Evolutionary conservation across 2,329 filamentous ascomycete genomes (phyloP).

Genomic region (Trichoderma hamatum): DNA sequence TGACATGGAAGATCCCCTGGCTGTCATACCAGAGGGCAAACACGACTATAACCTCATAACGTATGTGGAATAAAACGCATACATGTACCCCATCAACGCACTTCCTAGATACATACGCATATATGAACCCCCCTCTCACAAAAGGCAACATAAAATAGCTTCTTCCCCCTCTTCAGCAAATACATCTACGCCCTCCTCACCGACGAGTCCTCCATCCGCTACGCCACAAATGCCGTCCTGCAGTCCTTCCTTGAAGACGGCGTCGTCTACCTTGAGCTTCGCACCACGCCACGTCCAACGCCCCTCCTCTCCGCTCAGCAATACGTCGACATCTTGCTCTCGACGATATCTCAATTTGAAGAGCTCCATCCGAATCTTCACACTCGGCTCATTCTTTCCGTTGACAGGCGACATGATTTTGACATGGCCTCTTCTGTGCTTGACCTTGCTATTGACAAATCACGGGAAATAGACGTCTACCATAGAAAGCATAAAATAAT

Average conservation of each 20-base stretch:
- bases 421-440: constrained; percentile 66
- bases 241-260: constrained; percentile 69
- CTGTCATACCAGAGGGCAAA: constrained; percentile 70
- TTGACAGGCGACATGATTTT: constrained; percentile 67
- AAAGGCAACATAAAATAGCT: constrained; percentile 43
- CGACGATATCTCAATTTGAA: constrained; percentile 61
- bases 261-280: constrained; percentile 76
- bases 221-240: constrained; percentile 68
- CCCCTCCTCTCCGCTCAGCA: constrained; percentile 59
- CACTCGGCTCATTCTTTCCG: constrained; percentile 70
- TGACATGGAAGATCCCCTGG: constrained; percentile 66
- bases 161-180: constrained; percentile 76
- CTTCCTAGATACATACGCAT: background rate
- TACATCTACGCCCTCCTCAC: constrained; percentile 79
- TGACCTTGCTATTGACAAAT: constrained; percentile 57
- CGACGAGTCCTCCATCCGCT: constrained; percentile 59
- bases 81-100: background rate
- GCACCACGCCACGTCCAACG: constrained; percentile 74
- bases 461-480: background rate
- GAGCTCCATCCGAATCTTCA: constrained; percentile 50
- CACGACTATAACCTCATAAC: constrained; percentile 70
- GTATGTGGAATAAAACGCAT: constrained; percentile 43
- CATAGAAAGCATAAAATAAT: constrained; percentile 49
- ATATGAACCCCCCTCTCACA: background rate
- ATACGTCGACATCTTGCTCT: constrained; percentile 69